Conservation (phyloP, 1,139 yeast genomes). For the Citeromyces hawaiiensis region DNA sequence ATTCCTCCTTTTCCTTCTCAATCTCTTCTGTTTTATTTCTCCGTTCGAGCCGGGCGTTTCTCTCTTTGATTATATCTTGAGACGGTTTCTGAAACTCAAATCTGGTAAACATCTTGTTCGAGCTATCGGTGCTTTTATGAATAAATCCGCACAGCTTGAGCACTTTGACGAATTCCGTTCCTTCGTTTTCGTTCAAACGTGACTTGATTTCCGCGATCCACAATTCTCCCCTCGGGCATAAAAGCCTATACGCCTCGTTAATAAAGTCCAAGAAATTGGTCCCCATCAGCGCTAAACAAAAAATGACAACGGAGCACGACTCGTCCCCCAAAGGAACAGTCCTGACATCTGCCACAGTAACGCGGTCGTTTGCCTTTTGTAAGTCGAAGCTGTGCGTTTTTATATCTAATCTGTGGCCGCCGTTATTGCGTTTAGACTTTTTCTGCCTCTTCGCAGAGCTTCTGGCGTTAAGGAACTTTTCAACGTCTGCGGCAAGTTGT, state of each 20-base stretch:
- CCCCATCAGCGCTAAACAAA: conserved; percentile 94
- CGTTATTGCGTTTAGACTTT: conserved; percentile 11
- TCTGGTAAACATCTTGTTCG: conserved; percentile 86
- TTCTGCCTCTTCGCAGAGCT: conserved; percentile 18
- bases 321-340: conserved; percentile 74
- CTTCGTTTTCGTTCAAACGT: conserved; percentile 59
- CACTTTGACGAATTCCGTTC: conserved; percentile 66
- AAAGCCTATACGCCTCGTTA: conserved; percentile 74
- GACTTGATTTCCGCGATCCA: conserved; percentile 98
- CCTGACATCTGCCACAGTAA: conserved; percentile 90
- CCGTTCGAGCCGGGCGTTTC: conserved; percentile 48
- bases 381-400: conserved; percentile 83
- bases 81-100: conserved; percentile 90
- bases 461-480: conserved; percentile 27
- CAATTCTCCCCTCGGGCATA: conserved; percentile 83
- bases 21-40: conserved; percentile 62
- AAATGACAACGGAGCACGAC: conserved; percentile 74
- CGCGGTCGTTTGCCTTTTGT: conserved; percentile 72
- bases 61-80: conserved; percentile 50
- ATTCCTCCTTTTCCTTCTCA: conserved; percentile 45
- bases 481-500: conserved; percentile 57
- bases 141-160: conserved; percentile 72
- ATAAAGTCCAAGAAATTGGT: conserved; percentile 89
- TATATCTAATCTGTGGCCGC: conserved; percentile 27
- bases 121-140: conserved; percentile 78